Base-by-base conservation (phyloP, 1,284 basidiomycete species). In the Athelia psychrophila region DNA sequence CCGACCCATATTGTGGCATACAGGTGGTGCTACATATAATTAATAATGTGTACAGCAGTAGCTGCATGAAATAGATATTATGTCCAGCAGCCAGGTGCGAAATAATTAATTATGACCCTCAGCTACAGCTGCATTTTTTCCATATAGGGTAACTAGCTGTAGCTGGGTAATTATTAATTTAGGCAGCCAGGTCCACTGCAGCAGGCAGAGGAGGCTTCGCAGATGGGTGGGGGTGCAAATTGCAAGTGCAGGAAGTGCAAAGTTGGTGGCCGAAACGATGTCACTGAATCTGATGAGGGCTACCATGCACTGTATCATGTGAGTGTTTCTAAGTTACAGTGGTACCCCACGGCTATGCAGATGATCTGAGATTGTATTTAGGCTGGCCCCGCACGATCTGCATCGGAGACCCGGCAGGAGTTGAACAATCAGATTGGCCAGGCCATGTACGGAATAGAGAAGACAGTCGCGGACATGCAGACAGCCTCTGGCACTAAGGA, bases 401-500 rank as follows among this genome's bases (percentile, higher is more conserved):
- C 52, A 6, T 24, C 23, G 20, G 44, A 49, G 20, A 55, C 54
- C 18, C 18, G 47, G 25, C 32, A 5, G 46, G 45, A 44, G 15
- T 27, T 57, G 16, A 24, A 51, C 16, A 19, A 25, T 2, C 51
- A 51, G 12, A 40, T 54, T 2, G 20, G 23, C 3, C n/a, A 35
- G 1, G 60, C 63, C 1, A 60, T 58, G 45, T 30, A 33, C 4
- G 64, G 66, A 3, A 55, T 63, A 27, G 53, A 56, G 0, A 33
- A 54, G 13, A 25, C 32, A 6, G 59, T 70, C 2, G 42, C 56
- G 15, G 53, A 60, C 10, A 18, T 50, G 2, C 67, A 69, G 48
- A 61, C 57, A 4, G 44, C 53, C 5, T 62, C 58, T 8, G 66
- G 68, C 6, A 53, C 63, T 2, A 70, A 70, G 47, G 67, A 70